Evolutionary conservation across 2,329 filamentous ascomycete species (phyloP).

Genomic region (Pseudogymnoascus sp.): DNA sequence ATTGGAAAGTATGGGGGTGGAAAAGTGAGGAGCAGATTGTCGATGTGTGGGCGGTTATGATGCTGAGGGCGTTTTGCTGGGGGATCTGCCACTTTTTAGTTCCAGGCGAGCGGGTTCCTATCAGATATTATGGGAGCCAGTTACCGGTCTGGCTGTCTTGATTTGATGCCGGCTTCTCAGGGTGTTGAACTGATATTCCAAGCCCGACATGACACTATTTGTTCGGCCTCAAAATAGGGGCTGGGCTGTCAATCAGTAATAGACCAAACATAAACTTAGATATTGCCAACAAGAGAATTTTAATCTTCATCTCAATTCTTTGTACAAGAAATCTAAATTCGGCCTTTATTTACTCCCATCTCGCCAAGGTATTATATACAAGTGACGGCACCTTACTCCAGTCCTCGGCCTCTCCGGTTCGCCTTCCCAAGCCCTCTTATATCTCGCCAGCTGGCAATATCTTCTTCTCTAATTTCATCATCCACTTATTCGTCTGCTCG

Average conservation of each 20-base stretch:
- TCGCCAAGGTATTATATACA: conserved; percentile 5
- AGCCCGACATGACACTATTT: not conserved
- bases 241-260: not conserved
- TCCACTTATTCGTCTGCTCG: conserved; percentile 92
- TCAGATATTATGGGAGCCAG: conserved; percentile 19
- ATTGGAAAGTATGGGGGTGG: conserved; percentile 15
- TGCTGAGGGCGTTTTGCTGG: conserved; percentile 21
- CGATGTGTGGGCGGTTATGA: conserved; percentile 20
- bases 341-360: not conserved
- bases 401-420: not conserved
- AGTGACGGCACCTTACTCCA: conserved; percentile 2
- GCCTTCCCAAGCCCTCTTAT: not conserved
- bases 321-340: not conserved
- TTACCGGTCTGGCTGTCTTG: conserved; percentile 16
- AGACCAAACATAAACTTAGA: not conserved
- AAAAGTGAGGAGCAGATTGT: conserved; percentile 16
- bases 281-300: not conserved
- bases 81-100: conserved; percentile 20
- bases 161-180: not conserved
- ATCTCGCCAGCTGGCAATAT: conserved; percentile 37
- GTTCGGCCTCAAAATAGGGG: not conserved
- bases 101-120: conserved; percentile 17
- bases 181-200: not conserved
- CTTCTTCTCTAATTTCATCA: conserved; percentile 66
- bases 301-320: not conserved